These are phyloP conservation scores for Suillus bovinus DNA, from an alignment of 768 basidiomycete species.

Conservation along the genomic window DNA sequence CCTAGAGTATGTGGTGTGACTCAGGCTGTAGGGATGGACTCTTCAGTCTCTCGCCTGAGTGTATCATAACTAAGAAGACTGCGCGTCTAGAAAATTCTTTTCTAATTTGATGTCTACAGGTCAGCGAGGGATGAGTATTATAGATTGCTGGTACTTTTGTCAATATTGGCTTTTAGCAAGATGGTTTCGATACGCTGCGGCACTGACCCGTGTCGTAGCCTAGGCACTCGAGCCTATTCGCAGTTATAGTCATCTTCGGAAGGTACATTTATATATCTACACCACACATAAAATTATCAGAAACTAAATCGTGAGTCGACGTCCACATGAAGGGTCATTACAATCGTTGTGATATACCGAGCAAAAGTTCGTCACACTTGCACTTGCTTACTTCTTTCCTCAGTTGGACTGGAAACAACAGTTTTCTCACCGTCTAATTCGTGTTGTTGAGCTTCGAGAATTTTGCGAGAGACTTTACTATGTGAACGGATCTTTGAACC, in stretches of 20 bases:
- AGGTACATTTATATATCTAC: not conserved
- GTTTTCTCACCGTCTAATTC: not conserved
- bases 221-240: too few relatives aligned
- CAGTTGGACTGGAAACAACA: not conserved
- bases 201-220: not conserved
- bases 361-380: not conserved
- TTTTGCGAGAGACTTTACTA: conserved; percentile 24
- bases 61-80: not conserved
- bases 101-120: too few relatives aligned
- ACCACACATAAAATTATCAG: not conserved
- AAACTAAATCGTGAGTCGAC: not conserved
- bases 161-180: not conserved
- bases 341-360: not conserved
- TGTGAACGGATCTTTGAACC: conserved; percentile 35
- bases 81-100: not conserved
- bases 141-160: not conserved
- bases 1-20: not conserved
- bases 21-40: not conserved
- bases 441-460: conserved; percentile 19
- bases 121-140: too few relatives aligned
- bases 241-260: too few relatives aligned
- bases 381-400: not conserved
- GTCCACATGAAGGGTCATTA: not conserved
- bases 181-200: not conserved
- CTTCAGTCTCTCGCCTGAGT: not conserved